phyloP scores from a whole-genome alignment of 208 protist species.

The Acanthamoeba culbertsoni region DNA sequence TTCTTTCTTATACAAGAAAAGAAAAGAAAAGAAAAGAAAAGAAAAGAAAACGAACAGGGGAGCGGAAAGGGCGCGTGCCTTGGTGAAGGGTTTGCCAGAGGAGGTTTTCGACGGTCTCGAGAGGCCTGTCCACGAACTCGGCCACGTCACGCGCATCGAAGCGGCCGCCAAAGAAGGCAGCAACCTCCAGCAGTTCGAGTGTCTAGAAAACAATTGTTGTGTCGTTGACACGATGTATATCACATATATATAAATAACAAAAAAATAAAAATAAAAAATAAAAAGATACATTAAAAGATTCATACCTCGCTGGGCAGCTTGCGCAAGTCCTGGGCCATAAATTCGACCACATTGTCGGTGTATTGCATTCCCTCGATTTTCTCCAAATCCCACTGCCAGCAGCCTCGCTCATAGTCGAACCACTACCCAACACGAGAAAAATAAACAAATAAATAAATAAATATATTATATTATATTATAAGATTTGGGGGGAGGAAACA shows the following conservation, averaged over 20 bases:
- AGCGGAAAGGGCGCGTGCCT: neutral
- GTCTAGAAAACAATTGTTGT: neutral
- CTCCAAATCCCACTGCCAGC: slow-evolving; percentile 34
- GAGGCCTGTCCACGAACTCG: neutral
- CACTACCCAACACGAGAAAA: neutral
- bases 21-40: neutral
- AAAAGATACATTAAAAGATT: too few species aligned
- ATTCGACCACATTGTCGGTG: slow-evolving; percentile 53
- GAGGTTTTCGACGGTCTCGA: neutral
- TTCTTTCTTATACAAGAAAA: neutral
- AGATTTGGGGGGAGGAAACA: too few species aligned
- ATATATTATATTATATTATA: too few species aligned
- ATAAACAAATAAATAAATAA: too few species aligned
- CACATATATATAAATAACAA: neutral
- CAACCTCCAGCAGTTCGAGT: neutral
- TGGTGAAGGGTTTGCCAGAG: slow-evolving; percentile 28
- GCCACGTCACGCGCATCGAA: slow-evolving; percentile 43
- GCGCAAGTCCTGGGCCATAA: slow-evolving; percentile 53
- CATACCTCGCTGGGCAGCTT: neutral
- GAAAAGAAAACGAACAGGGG: too few species aligned
- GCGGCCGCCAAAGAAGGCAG: slow-evolving; percentile 13
- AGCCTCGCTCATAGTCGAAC: slow-evolving; percentile 3
- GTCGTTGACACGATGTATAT: neutral
- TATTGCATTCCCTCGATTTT: slow-evolving; percentile 49
- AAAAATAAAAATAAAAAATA: neutral